phyloP scores from a whole-genome alignment of 2,329 filamentous ascomycete species.

The Phialemonium atrogriseum region DNA sequence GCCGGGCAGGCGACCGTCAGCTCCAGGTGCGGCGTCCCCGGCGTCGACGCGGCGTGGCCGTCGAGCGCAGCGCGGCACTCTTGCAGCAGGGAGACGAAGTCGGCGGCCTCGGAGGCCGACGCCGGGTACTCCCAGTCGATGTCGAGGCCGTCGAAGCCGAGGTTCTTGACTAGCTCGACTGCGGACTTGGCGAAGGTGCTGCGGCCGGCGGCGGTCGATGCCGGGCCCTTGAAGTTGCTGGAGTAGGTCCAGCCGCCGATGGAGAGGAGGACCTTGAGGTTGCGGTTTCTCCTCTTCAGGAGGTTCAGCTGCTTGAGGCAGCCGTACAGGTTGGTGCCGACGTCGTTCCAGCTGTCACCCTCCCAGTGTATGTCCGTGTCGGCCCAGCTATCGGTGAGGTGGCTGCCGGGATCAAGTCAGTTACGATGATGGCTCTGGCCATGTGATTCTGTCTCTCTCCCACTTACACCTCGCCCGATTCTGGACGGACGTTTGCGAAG shows the following conservation, averaged over 20 bases:
- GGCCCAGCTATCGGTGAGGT: conserved; percentile 55
- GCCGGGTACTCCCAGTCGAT: conserved; percentile 64
- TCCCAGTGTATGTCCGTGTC: conserved; percentile 68
- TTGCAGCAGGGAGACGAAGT: conserved; percentile 52
- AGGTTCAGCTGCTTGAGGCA: conserved; percentile 84
- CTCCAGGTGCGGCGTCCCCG: conserved; percentile 46
- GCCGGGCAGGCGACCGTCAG: conserved; percentile 58
- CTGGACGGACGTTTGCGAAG: conserved; percentile 77
- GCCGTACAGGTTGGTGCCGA: conserved; percentile 76
- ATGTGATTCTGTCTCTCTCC: no score
- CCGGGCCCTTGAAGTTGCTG: conserved; percentile 69
- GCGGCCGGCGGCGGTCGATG: conserved; percentile 62
- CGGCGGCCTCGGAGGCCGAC: conserved; percentile 40
- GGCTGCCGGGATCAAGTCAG: conserved; percentile 7
- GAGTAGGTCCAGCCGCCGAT: conserved; percentile 94
- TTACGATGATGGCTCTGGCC: conserved; percentile 8
- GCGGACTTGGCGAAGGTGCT: conserved; percentile 64
- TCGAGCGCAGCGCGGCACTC: conserved; percentile 51
- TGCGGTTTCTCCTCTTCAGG: conserved; percentile 71
- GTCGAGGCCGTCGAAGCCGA: conserved; percentile 69
- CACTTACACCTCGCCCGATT: conserved; percentile 67
- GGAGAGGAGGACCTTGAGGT: conserved; percentile 76
- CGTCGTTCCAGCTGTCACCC: conserved; percentile 61
- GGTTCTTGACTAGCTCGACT: conserved; percentile 67
- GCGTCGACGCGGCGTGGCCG: conserved; percentile 38